A percentile compares a stretch with the other conserved stretches of the same genome.
Conservation (phyloP, 768 basidiomycete species). For the Crassisporium funariophilum region DNA sequence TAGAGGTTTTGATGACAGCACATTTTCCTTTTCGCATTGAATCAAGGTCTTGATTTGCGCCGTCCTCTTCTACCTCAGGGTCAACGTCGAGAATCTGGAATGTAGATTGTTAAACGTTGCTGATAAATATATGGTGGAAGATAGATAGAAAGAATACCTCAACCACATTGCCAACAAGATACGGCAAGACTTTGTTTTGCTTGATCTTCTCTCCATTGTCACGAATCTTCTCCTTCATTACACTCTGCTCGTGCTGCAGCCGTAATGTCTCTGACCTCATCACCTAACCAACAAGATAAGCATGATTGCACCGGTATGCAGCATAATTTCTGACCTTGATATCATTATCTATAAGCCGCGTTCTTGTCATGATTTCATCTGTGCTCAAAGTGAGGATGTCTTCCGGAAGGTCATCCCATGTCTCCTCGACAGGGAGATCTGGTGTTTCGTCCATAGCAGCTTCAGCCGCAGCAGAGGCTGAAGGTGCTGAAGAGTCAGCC, state of each 20-base stretch:
- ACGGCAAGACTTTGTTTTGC: constrained; percentile 98
- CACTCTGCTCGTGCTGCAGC: constrained; percentile 89
- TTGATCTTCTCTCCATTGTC: constrained; percentile 99
- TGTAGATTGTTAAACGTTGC: constrained; percentile 6
- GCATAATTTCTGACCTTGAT: constrained; percentile 64
- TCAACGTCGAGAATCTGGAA: constrained; percentile 92
- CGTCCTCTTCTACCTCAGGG: constrained; percentile 90
- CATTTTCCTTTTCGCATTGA: constrained; percentile 98
- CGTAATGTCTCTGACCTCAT: constrained; percentile 95
- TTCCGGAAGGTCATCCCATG: constrained; percentile 89
- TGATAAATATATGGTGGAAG: neutral
- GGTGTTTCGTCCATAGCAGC: constrained; percentile 74
- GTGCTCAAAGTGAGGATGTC: constrained; percentile 77
- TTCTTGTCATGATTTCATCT: constrained; percentile 88
- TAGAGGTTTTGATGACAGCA: constrained; percentile 98
- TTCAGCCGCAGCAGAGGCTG: constrained; percentile 33
- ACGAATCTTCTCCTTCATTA: constrained; percentile 98
- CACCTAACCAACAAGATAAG: constrained; percentile 58
- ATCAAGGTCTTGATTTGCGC: constrained; percentile 93
- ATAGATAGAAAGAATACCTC: constrained; percentile 59
- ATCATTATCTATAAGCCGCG: constrained; percentile 94
- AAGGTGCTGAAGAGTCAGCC: constrained; percentile 37
- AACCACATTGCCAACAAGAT: constrained; percentile 96
- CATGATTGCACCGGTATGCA: neutral
- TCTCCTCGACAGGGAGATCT: constrained; percentile 72